These are phyloP conservation scores for Aspergillus hiratsukae DNA, from an alignment of 2,329 filamentous ascomycete species.

Conservation along the genomic window DNA sequence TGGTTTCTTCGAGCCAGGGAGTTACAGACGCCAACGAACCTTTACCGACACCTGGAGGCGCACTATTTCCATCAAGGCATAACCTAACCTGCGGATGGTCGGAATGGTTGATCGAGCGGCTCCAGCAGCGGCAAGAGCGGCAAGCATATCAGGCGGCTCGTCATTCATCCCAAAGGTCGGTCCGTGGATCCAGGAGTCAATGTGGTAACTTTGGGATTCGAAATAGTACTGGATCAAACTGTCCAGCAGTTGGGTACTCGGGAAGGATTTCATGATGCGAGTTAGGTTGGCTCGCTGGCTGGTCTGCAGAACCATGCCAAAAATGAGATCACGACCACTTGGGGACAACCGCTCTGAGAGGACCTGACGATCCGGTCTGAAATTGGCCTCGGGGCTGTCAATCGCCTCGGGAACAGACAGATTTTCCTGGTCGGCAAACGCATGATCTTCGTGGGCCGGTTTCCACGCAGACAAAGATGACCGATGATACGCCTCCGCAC, in stretches of 20 bases:
- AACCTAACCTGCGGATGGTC: constrained; percentile 38
- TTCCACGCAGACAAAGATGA: constrained; percentile 28
- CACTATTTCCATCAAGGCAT: constrained; percentile 39
- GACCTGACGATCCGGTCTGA: constrained; percentile 14
- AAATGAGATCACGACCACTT: constrained; percentile 54
- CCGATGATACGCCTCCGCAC: constrained; percentile 25
- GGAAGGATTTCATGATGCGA: constrained; percentile 47
- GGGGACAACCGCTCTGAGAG: constrained; percentile 21
- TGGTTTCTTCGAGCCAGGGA: too few relatives aligned
- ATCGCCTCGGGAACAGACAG: constrained; percentile 24
- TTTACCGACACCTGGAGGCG: constrained; percentile 52
- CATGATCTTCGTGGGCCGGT: constrained; percentile 21
- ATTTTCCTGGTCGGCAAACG: constrained; percentile 23
- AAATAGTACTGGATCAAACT: constrained; percentile 39
- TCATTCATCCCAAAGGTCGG: constrained; percentile 36
- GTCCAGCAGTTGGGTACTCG: constrained; percentile 37
- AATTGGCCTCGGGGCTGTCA: constrained; percentile 17
- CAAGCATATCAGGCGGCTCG: constrained; percentile 34
- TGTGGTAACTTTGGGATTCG: constrained; percentile 19
- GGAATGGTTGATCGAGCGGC: constrained; percentile 36
- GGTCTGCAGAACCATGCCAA: constrained; percentile 60
- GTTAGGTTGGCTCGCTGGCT: constrained; percentile 50
- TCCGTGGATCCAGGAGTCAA: constrained; percentile 43
- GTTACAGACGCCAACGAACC: constrained; percentile 51
- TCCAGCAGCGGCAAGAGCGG: constrained; percentile 34